These are phyloP conservation scores for Acanthamoeba triangularis DNA, from an alignment of 208 protist genomes.

Conservation along the genomic window DNA sequence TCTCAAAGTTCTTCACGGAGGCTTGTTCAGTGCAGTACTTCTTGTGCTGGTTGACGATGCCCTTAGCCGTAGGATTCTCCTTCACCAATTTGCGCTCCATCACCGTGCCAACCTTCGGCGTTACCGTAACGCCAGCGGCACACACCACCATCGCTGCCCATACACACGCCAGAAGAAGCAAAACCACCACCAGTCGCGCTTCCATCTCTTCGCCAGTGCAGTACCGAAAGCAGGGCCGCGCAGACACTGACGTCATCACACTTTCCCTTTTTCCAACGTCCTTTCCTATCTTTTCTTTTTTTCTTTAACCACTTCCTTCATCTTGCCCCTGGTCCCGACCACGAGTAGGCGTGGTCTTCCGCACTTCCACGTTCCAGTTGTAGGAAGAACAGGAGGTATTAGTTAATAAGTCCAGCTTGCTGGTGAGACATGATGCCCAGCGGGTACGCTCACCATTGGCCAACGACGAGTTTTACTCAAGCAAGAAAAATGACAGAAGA, in stretches of 20 bases:
- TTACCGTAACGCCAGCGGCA: neutral
- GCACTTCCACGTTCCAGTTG: neutral
- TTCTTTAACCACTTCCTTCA: too few species aligned
- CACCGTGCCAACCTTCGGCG: neutral
- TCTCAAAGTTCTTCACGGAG: slow-evolving; percentile 50
- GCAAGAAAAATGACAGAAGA: neutral
- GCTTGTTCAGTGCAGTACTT: slow-evolving; percentile 3
- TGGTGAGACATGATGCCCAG: too few species aligned
- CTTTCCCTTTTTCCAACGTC: too few species aligned
- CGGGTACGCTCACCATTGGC: too few species aligned
- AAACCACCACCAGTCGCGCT: neutral
- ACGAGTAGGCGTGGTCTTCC: too few species aligned
- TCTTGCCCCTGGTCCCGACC: too few species aligned
- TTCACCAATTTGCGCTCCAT: slow-evolving; percentile 53
- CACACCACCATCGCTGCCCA: neutral
- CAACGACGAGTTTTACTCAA: too few species aligned
- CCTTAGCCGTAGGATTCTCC: neutral
- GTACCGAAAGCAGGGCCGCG: too few species aligned
- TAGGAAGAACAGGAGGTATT: too few species aligned
- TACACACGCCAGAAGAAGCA: neutral
- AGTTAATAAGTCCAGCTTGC: too few species aligned
- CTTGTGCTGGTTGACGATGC: slow-evolving; percentile 68
- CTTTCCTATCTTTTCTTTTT: too few species aligned
- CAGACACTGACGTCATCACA: too few species aligned
- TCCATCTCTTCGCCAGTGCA: neutral